Conservation (phyloP, 495 filamentous ascomycete species). For the Podospora fimiseda region DNA sequence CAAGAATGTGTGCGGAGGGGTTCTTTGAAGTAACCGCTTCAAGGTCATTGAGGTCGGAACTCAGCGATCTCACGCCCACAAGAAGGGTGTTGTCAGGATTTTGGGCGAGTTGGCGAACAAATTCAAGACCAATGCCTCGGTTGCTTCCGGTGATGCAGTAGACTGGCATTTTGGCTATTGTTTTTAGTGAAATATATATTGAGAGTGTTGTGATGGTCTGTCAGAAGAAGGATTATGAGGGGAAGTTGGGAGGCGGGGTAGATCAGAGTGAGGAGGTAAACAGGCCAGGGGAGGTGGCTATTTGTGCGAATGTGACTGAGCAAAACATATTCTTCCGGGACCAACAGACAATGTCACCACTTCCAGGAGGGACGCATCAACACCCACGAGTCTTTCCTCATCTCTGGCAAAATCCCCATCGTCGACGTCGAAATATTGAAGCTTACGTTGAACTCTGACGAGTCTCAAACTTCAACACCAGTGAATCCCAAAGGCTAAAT, state of each 20-base stretch:
- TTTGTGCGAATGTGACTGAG: no score
- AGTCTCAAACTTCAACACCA: no score
- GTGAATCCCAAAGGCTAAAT: no score
- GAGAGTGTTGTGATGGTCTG: not conserved
- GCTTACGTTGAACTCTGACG: no score
- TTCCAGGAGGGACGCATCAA: no score
- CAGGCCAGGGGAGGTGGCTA: no score
- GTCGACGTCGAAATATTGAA: no score
- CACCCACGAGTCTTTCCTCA: no score
- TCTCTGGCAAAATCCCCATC: no score
- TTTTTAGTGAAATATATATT: not conserved
- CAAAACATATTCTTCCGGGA: no score
- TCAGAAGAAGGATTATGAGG: not conserved
- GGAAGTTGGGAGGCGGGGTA: not conserved
- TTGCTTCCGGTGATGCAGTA: constrained; percentile 52
- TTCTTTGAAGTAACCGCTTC: constrained; percentile 16
- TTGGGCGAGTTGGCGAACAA: constrained; percentile 45
- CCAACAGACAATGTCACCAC: no score
- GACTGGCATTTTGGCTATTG: constrained; percentile 37
- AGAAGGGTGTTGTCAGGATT: constrained; percentile 43
- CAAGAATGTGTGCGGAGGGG: constrained; percentile 35
- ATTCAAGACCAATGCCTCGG: constrained; percentile 50
- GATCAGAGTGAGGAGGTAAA: no score
- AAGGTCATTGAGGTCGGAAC: constrained; percentile 28
- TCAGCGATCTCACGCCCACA: constrained; percentile 39